phyloP scores from a whole-genome alignment of 148 eudicot species.

The Chenopodium berlandieri region DNA sequence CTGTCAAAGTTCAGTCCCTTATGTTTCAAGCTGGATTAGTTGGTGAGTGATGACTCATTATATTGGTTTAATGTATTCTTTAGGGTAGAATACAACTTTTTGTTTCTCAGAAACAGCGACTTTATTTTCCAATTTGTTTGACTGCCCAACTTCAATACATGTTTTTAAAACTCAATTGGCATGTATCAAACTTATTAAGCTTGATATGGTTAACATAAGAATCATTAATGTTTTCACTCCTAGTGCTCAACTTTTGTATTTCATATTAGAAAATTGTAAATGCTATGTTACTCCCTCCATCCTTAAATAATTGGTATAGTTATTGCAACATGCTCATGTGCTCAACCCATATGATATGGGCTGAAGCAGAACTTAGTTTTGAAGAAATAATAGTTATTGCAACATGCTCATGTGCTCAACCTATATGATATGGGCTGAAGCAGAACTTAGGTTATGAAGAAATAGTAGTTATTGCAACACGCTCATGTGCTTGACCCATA shows the following conservation, averaged over 20 bases:
- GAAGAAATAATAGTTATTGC: no score
- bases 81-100: not conserved
- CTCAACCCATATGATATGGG: no score
- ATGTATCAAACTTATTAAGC: not conserved
- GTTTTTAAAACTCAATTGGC: not conserved
- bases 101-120: not conserved
- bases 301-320: no score
- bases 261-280: not conserved
- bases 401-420: no score
- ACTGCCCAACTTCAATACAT: not conserved
- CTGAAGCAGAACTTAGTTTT: no score
- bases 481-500: no score
- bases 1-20: constrained; percentile 85
- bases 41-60: constrained; percentile 52
- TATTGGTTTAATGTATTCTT: not conserved
- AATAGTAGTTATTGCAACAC: no score
- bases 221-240: not conserved
- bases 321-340: no score
- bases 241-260: not conserved
- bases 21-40: constrained; percentile 93
- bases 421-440: no score
- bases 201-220: not conserved
- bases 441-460: no score
- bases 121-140: not conserved
- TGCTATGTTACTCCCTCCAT: not conserved